These are phyloP conservation scores for Acacia acuminata DNA, from an alignment of 306 rosid species.

Conservation along the genomic window DNA sequence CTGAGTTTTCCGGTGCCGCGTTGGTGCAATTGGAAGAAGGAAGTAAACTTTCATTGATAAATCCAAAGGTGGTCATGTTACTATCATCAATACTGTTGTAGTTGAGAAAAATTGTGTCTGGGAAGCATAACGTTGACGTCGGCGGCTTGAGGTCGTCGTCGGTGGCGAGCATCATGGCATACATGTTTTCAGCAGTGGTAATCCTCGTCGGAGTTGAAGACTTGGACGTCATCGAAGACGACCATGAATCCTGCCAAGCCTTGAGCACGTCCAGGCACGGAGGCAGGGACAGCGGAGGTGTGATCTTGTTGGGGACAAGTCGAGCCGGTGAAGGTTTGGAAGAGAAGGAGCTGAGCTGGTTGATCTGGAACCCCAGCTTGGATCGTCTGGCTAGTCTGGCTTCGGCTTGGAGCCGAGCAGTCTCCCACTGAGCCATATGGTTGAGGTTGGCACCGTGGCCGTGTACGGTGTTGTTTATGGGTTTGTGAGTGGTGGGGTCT, in stretches of 20 bases:
- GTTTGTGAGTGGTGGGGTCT: too few species aligned
- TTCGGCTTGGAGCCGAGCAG: too few species aligned
- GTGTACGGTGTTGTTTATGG: too few species aligned
- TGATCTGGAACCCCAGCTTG: too few species aligned
- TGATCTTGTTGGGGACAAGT: conserved; percentile 39
- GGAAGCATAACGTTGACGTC: conserved; percentile 42
- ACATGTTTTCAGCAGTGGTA: conserved; percentile 30
- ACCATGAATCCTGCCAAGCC: conserved; percentile 62
- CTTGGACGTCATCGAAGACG: too few species aligned
- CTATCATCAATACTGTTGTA: too few species aligned
- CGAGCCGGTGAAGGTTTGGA: not conserved
- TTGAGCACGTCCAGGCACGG: conserved; percentile 54
- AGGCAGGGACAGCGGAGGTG: conserved; percentile 28
- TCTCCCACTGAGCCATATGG: too few species aligned
- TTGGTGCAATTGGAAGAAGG: not conserved
- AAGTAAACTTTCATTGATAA: not conserved
- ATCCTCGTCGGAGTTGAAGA: not conserved
- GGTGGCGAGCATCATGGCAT: conserved; percentile 38
- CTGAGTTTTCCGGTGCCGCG: not conserved
- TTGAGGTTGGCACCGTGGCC: too few species aligned
- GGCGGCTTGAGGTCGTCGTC: conserved; percentile 45
- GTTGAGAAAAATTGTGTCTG: not conserved
- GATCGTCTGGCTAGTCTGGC: too few species aligned
- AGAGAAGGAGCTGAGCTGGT: too few species aligned
- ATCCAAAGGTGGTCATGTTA: not conserved